Evolutionary conservation across 1,284 basidiomycete species (phyloP), one percentile per base, ranked within the genome.

Genomic region (Ceratobasidium sp.): DNA sequence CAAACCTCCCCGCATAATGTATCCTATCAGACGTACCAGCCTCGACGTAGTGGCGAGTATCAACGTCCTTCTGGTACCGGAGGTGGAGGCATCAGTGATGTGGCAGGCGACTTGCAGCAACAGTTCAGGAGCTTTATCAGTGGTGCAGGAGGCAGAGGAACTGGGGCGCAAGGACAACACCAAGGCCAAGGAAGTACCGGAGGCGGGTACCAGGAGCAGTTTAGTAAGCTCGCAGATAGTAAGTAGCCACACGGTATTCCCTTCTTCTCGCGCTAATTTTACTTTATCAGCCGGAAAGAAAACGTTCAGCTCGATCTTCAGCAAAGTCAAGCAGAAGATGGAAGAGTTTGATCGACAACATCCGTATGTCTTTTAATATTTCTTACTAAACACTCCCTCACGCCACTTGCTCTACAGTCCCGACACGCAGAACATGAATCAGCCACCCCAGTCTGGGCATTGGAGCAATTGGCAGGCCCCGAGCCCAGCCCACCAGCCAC

Each of bases 241-340:
- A 74, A 74, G 88, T 79, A 25, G 38, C 25, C 40, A 28, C 67
- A 6, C 12, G 21, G 42, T 49, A 33, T 8, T 38, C 12, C 67
- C 25, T 21, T 12, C 33, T n/a, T 21, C 59, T 36, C 16, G 44
- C 7, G 49, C 54, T 61, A 42, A 53, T 9, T 62, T 21, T 46
- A 4, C n/a, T 16, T 56, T 23, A 46, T 8, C 73, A 92, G 90
- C 84, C 73, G 90, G 91, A 3, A 92, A 90, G 82, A 90, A 87
- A 79, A 92, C 91, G 0, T 86, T 92, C 79, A 86, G 84, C 56
- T 85, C 83, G 11, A 79, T 93, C 38, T 83, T 92, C 58, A 86
- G 86, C 38, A 92, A 89, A 78, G 89, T 92, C 59, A 92, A 87
- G 77, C 86, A 90, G 9, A 92, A 92, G 84, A 87, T 92, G 75